Evolutionary conservation across 2,329 filamentous ascomycete genomes (phyloP), one percentile per base, ranked within the genome.

Genomic region (Talaromyces sp.): DNA sequence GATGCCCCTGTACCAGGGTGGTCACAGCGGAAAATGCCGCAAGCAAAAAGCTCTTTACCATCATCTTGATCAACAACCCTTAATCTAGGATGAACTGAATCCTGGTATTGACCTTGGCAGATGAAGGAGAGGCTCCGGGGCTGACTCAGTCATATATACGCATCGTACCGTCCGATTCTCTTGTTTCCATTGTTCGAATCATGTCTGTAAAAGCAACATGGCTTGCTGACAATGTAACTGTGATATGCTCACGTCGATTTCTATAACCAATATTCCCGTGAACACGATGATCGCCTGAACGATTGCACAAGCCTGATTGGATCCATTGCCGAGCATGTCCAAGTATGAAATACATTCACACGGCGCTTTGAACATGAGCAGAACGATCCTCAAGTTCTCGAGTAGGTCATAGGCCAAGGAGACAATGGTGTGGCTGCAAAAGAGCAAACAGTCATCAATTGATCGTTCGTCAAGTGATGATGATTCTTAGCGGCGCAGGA

Each of bases 1-100:
- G 61, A 58, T n/a, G 35, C 5, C 54, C 54, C 16, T 63, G 28
- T 8, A 59, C 61, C 35, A 63, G 31, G 40, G 61, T 37, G 21
- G 23, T 37, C 44, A 63, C 25, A 28, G 50, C 56, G 21, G 61
- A 50, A 33, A 63, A 58, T 5, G 61, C 61, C 44, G 56, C 54
- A 5, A 63, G 61, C 31, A 63, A 3, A 46, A 57, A n/a, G 2
- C 18, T 31, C 48, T 40, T 39, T 31, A 35, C 18, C 31, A 42
- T 50, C 52, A 57, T 57, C 28, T 18, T 40, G n/a, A 31, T 57
- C 54, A 40, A 42, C 18, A 8, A 18, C 8, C 37, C 54, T 39
- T 7, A 8, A 39, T 25, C 3, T 23, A 28, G 14, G 14, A 28
- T 40, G 12, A 31, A 25, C 18, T 28, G 16, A 42, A 40, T 14